Base-by-base conservation (phyloP, 768 basidiomycete genomes). In the Mycena olivaceomarginata region DNA sequence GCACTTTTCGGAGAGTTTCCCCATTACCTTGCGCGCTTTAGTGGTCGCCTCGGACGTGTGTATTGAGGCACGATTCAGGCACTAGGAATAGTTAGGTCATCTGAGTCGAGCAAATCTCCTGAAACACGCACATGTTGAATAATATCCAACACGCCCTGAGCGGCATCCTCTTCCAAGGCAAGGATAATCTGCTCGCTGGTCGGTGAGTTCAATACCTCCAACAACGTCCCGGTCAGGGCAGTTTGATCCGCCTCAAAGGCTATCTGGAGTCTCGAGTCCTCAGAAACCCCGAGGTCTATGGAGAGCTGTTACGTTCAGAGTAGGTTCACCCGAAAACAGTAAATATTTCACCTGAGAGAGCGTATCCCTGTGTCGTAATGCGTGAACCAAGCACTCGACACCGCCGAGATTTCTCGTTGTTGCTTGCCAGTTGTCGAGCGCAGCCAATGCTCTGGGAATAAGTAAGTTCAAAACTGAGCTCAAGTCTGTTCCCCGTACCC, bases 111-210 rank as follows among this genome's bases (percentile, higher is more conserved):
- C 18, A 20, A 37, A 20, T 12, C 22, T 15, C 5, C 2, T 18
- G 15, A 15, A 63, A 63, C 45, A 59, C 74, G 60, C 37, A 77
- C 76, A 56, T 72, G 40, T 72, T 77, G 76, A 15, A 77, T 31
- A 59, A 77, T 64, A 51, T 77, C 76, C 41, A 77, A 46, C 12
- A 77, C 48, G 2, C 71, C 67, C 45, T 73, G 76, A 1, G 76
- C 76, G 6, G 66, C 46, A 12, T 77, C 71, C 31, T 63, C 76
- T 22, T 77, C 66, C 12, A 73, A 57, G 11, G 46, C 20, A 2
- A 77, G 57, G 13, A 77, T 71, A 4, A 22, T 66, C 20, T 53
- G 20, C 41, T 72, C 71, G 10, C 63, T 67, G 0, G 70, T 37
- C 1, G 65, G 39, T 5, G 70, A 77, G 41, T 72, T 69, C 20